Evolutionary conservation across 2,329 filamentous ascomycete species (phyloP).

Genomic region (Cercospora zeina): DNA sequence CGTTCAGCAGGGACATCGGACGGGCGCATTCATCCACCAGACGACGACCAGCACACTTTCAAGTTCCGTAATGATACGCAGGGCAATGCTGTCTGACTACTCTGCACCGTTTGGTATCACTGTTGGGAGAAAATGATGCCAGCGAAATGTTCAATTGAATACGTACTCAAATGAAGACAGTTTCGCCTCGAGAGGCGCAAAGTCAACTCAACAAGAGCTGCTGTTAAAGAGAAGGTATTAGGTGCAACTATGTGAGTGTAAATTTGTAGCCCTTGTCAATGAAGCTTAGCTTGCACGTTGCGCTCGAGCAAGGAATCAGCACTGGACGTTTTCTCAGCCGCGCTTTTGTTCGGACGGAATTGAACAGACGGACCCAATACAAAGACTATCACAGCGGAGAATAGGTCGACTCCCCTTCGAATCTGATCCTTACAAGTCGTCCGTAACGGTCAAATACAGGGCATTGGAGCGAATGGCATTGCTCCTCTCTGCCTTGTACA

Average conservation of each 20-base stretch:
- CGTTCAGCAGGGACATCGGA: too few species aligned
- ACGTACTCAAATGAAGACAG: neutral
- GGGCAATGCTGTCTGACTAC: too few species aligned
- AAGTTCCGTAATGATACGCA: too few species aligned
- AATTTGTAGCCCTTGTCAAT: neutral
- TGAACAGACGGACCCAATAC: neutral
- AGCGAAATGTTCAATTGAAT: neutral
- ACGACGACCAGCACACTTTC: too few species aligned
- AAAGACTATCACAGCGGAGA: neutral
- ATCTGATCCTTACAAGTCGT: neutral
- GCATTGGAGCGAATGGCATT: conserved; percentile 22
- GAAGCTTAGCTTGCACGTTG: neutral
- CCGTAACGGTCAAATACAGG: conserved; percentile 20
- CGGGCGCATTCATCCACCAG: too few species aligned
- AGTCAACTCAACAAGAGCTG: neutral
- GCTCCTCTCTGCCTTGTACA: conserved; percentile 24
- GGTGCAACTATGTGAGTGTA: neutral
- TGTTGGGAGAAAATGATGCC: too few species aligned
- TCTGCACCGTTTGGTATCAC: too few species aligned
- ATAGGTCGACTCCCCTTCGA: neutral
- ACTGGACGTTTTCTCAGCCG: too few species aligned
- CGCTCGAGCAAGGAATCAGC: neutral
- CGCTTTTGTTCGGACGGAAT: too few species aligned
- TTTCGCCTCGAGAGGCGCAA: neutral
- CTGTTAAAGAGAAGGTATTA: neutral